These are phyloP conservation scores for Lodderomyces orthopsilosis DNA, from an alignment of 1,139 yeast species.

Conservation along the genomic window DNA sequence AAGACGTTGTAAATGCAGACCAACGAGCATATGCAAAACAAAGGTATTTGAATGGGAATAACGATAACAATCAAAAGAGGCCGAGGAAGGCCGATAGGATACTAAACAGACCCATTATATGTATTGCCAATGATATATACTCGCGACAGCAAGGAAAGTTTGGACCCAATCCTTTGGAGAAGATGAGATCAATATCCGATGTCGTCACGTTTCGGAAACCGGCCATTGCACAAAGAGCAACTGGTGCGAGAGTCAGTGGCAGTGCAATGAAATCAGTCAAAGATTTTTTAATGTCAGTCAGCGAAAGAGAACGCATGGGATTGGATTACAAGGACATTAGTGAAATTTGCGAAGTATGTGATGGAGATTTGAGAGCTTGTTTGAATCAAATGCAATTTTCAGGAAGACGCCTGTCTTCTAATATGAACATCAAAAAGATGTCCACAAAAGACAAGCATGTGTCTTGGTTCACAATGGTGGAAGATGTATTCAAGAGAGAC, in stretches of 20 bases:
- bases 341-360: constrained; percentile 66
- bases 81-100: constrained; percentile 32
- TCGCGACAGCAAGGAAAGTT: constrained; percentile 39
- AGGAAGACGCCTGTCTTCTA: constrained; percentile 23
- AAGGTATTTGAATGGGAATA: constrained; percentile 4
- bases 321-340: constrained; percentile 36
- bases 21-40: constrained; percentile 37
- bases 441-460: constrained; percentile 49
- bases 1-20: constrained; percentile 63
- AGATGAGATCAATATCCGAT: constrained; percentile 70
- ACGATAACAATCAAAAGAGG: constrained; percentile 14
- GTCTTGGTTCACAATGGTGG: constrained; percentile 60
- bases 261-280: constrained; percentile 35
- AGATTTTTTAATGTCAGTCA: constrained; percentile 40
- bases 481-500: constrained; percentile 51
- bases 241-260: constrained; percentile 31
- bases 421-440: constrained; percentile 9
- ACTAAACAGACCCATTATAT: constrained; percentile 80
- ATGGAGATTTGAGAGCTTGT: constrained; percentile 85
- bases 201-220: constrained; percentile 66
- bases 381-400: constrained; percentile 80
- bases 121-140: constrained; percentile 86
- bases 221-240: constrained; percentile 39
- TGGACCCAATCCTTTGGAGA: constrained; percentile 56
- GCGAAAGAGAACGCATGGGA: constrained; percentile 29